Base-by-base conservation (phyloP, 192 early-diverging fungal genomes). In the Paraglomus occultum region DNA sequence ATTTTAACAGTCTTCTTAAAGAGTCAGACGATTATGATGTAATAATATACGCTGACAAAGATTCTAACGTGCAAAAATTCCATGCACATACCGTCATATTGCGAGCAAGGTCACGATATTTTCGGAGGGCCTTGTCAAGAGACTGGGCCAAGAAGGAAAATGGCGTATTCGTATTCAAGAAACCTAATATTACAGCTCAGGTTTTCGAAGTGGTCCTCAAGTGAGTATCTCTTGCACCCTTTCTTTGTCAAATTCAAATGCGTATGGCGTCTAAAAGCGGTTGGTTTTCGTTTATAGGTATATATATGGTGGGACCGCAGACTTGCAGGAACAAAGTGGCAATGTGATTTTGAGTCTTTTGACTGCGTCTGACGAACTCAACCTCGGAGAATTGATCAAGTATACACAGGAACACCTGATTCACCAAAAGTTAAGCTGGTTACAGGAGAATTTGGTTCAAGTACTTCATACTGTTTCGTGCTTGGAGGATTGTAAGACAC, bases 21-120 rank as follows among this genome's bases (percentile, higher is more conserved):
- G 50, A 51, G 17, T 31, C 23, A 17, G 64, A 66, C 11, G 64
- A 51, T 8, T 66, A 39, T 50, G 64, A 66, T 39, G 49, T 66
- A 14, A 66, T 66, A 50, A 66, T 66, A 51, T 66, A 66, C 44
- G 64, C 64, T 12, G 64, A 50, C 51, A 51, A 66, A 66, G 64
- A 66, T 20, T 50, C 64, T 38, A 66, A 51, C 15, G 49, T 66
- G n/a, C 49, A 49, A 38, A 51, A 66, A 51, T 51, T 66, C 38
- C 49, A 51, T 40, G 64, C 64, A 15, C 64, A 66, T 43, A 51
- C 64, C 3, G 48, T 66, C 2, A 66, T 66, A 42, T 51, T 66
- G 38, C 64, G 50, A 15, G 47, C 64, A 40, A 50, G 64, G 20
- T 66, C 64, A 9, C 64, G 49, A 44, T 66, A 66, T 51, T 66